Evolutionary conservation across 345 rosid genomes (phyloP).

Genomic region (Mercurialis annua): DNA sequence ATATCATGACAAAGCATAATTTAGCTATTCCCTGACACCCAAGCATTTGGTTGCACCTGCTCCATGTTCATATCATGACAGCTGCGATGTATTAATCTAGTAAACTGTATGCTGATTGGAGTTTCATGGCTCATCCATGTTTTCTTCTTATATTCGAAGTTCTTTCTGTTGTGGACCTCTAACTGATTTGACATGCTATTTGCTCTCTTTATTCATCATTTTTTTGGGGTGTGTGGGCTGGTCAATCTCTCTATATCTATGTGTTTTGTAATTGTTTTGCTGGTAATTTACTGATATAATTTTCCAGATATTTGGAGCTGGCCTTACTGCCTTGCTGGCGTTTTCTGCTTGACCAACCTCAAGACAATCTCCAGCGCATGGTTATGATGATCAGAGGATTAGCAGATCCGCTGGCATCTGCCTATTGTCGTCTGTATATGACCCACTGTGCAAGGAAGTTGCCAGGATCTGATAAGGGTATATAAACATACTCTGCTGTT

Average conservation of each 20-base stretch:
- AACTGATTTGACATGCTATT: not conserved
- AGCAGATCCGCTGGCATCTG: slow-evolving; percentile 80
- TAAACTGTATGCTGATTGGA: not conserved
- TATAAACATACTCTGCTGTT: not conserved
- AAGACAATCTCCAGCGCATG: slow-evolving; percentile 55
- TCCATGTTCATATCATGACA: not conserved
- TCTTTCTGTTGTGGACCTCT: not conserved
- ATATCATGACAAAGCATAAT: not conserved
- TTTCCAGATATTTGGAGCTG: slow-evolving; percentile 75
- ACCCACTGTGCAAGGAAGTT: slow-evolving; percentile 65
- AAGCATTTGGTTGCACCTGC: not conserved
- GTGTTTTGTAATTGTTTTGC: slow-evolving; percentile 8
- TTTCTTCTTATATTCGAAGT: not conserved
- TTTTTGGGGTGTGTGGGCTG: not conserved
- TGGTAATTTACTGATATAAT: slow-evolving; percentile 10
- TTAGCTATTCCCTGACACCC: too few species aligned
- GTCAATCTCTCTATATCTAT: slow-evolving; percentile 9
- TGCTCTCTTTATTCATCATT: not conserved
- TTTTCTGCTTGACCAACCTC: slow-evolving; percentile 56
- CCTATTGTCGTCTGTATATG: slow-evolving; percentile 76
- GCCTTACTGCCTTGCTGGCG: slow-evolving; percentile 90
- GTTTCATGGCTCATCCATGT: not conserved
- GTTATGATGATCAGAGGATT: slow-evolving; percentile 82
- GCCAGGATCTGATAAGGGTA: slow-evolving; percentile 54
- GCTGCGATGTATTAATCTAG: not conserved